Conservation (phyloP, 345 rosid species). For the Kernera saxatilis region DNA sequence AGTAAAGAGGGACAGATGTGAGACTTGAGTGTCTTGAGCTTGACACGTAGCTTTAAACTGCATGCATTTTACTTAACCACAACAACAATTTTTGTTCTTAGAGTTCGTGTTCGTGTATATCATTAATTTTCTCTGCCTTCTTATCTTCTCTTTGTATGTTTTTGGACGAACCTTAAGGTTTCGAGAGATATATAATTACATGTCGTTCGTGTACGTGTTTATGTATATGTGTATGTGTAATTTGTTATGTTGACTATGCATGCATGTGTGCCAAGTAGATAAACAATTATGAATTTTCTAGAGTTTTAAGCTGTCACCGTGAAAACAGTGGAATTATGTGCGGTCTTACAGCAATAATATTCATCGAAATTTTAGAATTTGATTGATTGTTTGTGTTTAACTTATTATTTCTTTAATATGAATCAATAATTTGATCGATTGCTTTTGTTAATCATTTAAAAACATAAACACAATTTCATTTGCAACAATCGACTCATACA, state of each 20-base stretch:
- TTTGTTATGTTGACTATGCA: not conserved
- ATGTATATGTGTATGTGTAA: not conserved
- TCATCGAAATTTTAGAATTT: not conserved
- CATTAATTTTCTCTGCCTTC: not conserved
- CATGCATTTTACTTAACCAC: conserved; percentile 28
- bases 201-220: not conserved
- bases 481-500: no score
- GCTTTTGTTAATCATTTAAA: no score
- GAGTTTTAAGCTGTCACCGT: not conserved
- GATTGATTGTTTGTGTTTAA: not conserved
- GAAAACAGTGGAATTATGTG: not conserved
- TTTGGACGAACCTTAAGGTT: conserved; percentile 16
- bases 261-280: conserved; percentile 31
- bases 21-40: conserved; percentile 10
- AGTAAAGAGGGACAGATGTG: conserved; percentile 30
- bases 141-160: conserved; percentile 15
- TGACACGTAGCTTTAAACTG: conserved; percentile 29
- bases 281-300: not conserved
- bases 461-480: no score
- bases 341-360: not conserved
- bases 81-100: not conserved
- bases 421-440: no score
- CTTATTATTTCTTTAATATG: not conserved
- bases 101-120: conserved; percentile 6
- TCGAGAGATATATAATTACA: not conserved